A percentile compares a stretch with the other conserved stretches of the same genome.
phyloP scores from a whole-genome alignment of 768 basidiomycete species.

The Galerina sulciceps region DNA sequence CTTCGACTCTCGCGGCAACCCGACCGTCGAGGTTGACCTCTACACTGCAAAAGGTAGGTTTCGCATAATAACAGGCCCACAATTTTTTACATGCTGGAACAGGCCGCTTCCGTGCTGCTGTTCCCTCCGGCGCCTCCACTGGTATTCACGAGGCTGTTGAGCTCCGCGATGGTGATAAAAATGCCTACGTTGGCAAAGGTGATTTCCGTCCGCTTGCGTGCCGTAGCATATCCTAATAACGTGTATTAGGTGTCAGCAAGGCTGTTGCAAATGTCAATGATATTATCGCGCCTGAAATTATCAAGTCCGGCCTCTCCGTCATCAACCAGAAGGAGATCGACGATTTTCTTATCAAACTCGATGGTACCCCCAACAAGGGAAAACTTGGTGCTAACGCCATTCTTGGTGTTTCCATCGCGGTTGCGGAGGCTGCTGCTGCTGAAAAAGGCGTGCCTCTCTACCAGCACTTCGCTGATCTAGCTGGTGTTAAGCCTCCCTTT shows the following conservation, averaged over 20 bases:
- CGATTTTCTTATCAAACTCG: conserved; percentile 97
- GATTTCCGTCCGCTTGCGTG: conserved; percentile 24
- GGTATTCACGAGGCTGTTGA: conserved; percentile 99
- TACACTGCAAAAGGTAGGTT: conserved; percentile 80
- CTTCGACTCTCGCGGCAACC: conserved; percentile 99
- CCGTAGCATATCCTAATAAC: conserved; percentile 9
- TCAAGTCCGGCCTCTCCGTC: conserved; percentile 82
- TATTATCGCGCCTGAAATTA: conserved; percentile 85
- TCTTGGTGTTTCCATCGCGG: conserved; percentile 97
- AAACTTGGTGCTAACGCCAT: conserved; percentile 99
- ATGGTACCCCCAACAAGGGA: conserved; percentile 98
- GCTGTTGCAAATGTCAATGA: conserved; percentile 95
- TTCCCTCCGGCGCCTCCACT: conserved; percentile 98
- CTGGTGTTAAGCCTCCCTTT: conserved; percentile 93
- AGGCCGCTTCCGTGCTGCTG: conserved; percentile 94
- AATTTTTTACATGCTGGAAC: conserved; percentile 6
- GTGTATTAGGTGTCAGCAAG: conserved; percentile 79
- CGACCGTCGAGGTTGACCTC: conserved; percentile 94
- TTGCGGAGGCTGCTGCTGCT: conserved; percentile 89
- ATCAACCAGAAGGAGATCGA: conserved; percentile 95
- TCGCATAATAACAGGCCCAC: conserved; percentile 7
- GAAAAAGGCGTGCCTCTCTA: conserved; percentile 96
- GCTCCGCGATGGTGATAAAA: conserved; percentile 96
- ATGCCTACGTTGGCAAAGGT: conserved; percentile 95
- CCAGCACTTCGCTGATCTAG: conserved; percentile 94